Conservation (phyloP, 106 monocot species). For the Triglochin maritima region DNA sequence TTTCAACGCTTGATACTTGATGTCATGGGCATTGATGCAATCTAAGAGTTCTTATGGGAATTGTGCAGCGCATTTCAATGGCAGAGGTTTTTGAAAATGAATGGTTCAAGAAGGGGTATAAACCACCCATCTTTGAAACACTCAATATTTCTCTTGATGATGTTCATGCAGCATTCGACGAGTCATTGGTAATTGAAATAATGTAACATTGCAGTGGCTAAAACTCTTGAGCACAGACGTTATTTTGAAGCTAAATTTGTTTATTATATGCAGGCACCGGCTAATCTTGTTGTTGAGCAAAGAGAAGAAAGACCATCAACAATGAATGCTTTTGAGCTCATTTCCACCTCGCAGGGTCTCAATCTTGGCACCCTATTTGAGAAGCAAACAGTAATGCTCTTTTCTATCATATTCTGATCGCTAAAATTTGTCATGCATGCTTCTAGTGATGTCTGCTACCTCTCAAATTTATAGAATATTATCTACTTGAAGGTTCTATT, state of each 20-base stretch:
- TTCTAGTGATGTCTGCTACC: background rate
- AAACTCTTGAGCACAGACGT: no score
- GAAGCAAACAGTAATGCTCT: constrained; percentile 56
- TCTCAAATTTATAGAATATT: background rate
- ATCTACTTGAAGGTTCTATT: no score
- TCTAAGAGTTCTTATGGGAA: background rate
- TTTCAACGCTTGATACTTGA: no score
- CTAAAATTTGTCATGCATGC: no score
- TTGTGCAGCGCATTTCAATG: constrained; percentile 71
- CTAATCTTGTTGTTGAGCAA: constrained; percentile 77
- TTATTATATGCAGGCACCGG: constrained; percentile 25
- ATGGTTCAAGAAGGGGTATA: constrained; percentile 95
- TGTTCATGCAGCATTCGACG: constrained; percentile 56
- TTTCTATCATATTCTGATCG: background rate
- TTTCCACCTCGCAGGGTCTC: constrained; percentile 90
- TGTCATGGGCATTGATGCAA: background rate
- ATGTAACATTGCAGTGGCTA: background rate
- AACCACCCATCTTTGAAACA: constrained; percentile 51
- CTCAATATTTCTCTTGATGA: constrained; percentile 58
- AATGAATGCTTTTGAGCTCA: constrained; percentile 96
- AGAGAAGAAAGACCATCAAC: constrained; percentile 47
- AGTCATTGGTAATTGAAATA: constrained; percentile 38
- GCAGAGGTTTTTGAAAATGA: constrained; percentile 61
- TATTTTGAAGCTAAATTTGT: background rate
- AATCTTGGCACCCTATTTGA: constrained; percentile 82